A percentile compares a stretch with the other conserved stretches of the same genome.
Conservation (phyloP, 257 asterid species). For the Solanum bulbocastanum region DNA sequence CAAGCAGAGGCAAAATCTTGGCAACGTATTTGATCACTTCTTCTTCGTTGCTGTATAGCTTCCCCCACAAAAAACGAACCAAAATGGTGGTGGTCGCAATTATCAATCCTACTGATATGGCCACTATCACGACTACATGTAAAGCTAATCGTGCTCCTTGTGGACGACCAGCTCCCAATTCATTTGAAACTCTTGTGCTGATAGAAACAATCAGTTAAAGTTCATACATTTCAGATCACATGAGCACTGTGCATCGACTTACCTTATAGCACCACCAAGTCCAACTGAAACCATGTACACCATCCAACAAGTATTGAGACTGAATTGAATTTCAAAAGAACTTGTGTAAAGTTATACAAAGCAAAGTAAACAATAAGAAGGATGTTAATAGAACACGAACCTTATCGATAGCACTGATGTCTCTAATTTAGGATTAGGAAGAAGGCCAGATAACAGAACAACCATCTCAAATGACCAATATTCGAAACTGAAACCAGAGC, state of each 20-base stretch:
- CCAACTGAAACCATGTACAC: conserved; percentile 65
- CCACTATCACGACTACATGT: conserved; percentile 28
- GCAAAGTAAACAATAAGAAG: background rate
- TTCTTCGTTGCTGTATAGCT: conserved; percentile 50
- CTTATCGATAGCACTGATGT: conserved; percentile 68
- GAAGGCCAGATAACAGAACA: conserved; percentile 60
- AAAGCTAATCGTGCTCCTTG: conserved; percentile 45
- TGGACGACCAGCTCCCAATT: conserved; percentile 52
- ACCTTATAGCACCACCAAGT: conserved; percentile 75
- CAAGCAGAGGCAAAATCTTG: conserved; percentile 53
- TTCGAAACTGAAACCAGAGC: conserved; percentile 34
- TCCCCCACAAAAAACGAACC: conserved; percentile 55
- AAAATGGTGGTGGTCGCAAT: conserved; percentile 28
- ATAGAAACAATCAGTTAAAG: background rate
- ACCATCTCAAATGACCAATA: conserved; percentile 76
- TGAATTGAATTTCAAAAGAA: conserved; percentile 14
- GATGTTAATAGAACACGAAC: conserved; percentile 12
- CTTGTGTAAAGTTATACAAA: background rate
- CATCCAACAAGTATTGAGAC: conserved; percentile 75
- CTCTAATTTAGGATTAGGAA: conserved; percentile 61
- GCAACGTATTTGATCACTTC: conserved; percentile 57
- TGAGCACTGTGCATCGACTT: background rate
- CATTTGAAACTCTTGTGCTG: conserved; percentile 74
- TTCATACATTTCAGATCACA: background rate
- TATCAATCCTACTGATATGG: conserved; percentile 37